Evolutionary conservation across 768 basidiomycete genomes (phyloP).

Genomic region (Hygrophorus russula): DNA sequence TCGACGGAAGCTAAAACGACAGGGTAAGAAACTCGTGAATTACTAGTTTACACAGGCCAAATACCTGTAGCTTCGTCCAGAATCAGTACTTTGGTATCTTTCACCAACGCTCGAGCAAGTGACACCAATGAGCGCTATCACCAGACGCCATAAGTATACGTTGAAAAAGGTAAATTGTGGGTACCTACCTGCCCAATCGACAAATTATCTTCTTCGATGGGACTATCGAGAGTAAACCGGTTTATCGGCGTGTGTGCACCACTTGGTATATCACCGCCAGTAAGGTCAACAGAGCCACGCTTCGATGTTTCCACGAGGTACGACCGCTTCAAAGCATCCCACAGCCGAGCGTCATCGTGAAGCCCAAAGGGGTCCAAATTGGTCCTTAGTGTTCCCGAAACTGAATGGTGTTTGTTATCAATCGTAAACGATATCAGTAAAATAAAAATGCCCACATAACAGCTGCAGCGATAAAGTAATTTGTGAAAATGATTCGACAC

Average conservation of each 20-base stretch:
- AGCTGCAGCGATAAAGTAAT: constrained; percentile 19
- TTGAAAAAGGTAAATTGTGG: background rate
- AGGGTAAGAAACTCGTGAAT: background rate
- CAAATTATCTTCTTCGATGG: constrained; percentile 81
- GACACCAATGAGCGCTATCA: constrained; percentile 73
- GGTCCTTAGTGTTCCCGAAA: constrained; percentile 72
- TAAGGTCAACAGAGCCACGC: constrained; percentile 13
- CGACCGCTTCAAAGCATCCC: constrained; percentile 81
- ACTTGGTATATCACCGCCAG: constrained; percentile 24
- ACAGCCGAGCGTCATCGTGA: constrained; percentile 70
- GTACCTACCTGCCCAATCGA: constrained; percentile 54
- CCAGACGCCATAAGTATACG: background rate
- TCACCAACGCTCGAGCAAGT: constrained; percentile 81
- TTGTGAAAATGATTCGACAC: background rate
- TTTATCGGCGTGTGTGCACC: constrained; percentile 35
- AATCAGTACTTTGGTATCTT: constrained; percentile 74
- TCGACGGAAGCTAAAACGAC: constrained; percentile 60
- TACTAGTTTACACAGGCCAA: constrained; percentile 1
- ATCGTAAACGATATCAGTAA: constrained; percentile 2
- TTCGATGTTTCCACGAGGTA: constrained; percentile 57
- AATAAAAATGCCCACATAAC: constrained; percentile 25
- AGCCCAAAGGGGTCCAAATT: constrained; percentile 87
- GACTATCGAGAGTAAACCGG: constrained; percentile 74
- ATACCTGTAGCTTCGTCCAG: constrained; percentile 82
- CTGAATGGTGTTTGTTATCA: constrained; percentile 17